phyloP scores from a whole-genome alignment of 2,329 filamentous ascomycete species.

The Apiospora rasikravindrae region DNA sequence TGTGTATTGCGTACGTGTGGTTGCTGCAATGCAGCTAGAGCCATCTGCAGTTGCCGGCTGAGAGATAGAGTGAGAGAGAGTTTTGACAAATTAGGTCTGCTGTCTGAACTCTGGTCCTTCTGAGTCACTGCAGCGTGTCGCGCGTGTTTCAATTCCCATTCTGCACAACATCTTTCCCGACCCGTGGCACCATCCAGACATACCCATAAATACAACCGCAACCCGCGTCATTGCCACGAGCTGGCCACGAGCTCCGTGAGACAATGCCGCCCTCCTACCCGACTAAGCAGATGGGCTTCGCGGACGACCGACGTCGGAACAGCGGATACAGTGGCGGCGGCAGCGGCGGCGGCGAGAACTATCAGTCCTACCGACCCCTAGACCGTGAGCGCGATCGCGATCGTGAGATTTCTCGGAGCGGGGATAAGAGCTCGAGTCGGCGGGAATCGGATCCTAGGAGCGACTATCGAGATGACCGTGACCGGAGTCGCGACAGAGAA shows the following conservation, averaged over 20 bases:
- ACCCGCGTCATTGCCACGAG: not conserved
- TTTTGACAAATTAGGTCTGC: not conserved
- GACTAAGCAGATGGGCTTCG: not conserved
- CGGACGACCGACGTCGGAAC: not conserved
- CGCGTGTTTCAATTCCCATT: not conserved
- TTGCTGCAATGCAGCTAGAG: not conserved
- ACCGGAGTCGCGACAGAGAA: not conserved
- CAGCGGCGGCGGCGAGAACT: not conserved
- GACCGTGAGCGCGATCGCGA: conserved; percentile 7
- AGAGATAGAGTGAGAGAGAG: not conserved
- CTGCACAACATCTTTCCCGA: not conserved
- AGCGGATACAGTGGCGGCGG: not conserved
- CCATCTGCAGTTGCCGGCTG: not conserved
- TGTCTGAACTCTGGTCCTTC: not conserved
- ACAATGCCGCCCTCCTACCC: not conserved
- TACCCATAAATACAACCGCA: too few species aligned
- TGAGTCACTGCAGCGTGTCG: not conserved
- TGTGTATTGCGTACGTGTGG: not conserved
- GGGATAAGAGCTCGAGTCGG: not conserved
- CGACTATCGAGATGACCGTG: conserved; percentile 1
- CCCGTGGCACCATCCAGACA: not conserved
- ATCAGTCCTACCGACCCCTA: not conserved
- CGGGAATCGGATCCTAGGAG: not conserved
- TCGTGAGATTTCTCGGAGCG: not conserved
- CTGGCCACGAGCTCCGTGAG: not conserved